Evolutionary conservation across 768 basidiomycete genomes (phyloP).

Genomic region (Naganishia onofrii): DNA sequence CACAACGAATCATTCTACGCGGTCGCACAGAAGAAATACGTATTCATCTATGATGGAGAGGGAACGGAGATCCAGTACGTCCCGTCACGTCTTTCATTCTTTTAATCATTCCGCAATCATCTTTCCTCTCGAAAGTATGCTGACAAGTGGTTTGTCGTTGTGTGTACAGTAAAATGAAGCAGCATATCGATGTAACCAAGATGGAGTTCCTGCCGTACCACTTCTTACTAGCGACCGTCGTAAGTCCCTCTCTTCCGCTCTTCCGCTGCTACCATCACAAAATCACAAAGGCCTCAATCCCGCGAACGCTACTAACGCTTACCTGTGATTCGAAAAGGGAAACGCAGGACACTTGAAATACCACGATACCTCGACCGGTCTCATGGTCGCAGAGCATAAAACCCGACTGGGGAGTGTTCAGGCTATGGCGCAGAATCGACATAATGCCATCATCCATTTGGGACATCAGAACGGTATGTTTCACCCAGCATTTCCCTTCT

Average conservation of each 20-base stretch:
- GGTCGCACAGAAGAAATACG: constrained; percentile 92
- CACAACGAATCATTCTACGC: constrained; percentile 92
- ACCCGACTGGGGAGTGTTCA: constrained; percentile 82
- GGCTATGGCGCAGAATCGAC: constrained; percentile 83
- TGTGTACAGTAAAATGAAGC: constrained; percentile 51
- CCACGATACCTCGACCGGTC: constrained; percentile 92
- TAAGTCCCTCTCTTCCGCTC: constrained; percentile 57
- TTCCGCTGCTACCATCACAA: too few species aligned
- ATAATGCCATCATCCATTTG: constrained; percentile 89
- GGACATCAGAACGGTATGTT: constrained; percentile 81
- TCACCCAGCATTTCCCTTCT: not conserved
- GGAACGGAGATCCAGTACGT: constrained; percentile 81
- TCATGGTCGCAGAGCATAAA: constrained; percentile 77
- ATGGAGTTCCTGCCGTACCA: constrained; percentile 94
- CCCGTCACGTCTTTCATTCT: not conserved
- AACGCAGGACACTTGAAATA: constrained; percentile 90
- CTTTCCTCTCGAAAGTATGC: too few species aligned
- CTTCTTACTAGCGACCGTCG: constrained; percentile 82
- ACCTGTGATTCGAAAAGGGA: constrained; percentile 58
- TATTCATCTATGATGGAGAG: constrained; percentile 90
- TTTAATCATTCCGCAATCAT: too few species aligned
- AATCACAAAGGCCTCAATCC: too few species aligned
- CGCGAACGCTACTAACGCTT: too few species aligned
- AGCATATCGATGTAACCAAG: constrained; percentile 74
- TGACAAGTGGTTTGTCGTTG: too few species aligned